phyloP scores from a whole-genome alignment of 129 eudicot genomes.

The Tanacetum coccineum region DNA sequence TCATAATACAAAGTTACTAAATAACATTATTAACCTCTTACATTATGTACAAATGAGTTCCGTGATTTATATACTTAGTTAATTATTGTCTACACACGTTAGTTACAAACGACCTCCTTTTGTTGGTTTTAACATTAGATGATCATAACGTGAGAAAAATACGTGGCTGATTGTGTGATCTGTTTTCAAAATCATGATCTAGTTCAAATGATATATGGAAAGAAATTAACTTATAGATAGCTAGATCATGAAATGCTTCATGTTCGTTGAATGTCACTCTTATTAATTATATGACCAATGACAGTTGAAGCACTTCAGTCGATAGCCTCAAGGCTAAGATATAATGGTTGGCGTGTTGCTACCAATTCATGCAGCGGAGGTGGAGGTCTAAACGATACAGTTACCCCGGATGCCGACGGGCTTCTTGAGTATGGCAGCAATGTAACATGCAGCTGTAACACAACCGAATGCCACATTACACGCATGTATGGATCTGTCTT shows the following conservation, averaged over 20 bases:
- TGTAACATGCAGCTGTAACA: conserved; percentile 63
- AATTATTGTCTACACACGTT: neutral
- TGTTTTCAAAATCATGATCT: no score
- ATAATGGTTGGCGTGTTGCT: conserved; percentile 46
- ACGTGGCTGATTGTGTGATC: no score
- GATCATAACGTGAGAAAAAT: no score
- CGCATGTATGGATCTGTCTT: conserved; percentile 46
- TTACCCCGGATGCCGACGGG: neutral
- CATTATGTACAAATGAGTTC: neutral
- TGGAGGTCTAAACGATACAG: conserved; percentile 34
- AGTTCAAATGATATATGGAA: no score
- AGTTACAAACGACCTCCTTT: no score
- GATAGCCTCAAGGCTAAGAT: conserved; percentile 51
- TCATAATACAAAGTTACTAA: neutral
- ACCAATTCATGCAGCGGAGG: conserved; percentile 49
- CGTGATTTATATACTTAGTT: neutral
- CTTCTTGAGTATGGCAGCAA: conserved; percentile 30
- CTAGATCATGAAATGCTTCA: no score
- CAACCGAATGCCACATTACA: conserved; percentile 71
- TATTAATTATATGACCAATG: conserved; percentile 7
- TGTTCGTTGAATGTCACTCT: neutral
- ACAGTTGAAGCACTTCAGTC: conserved; percentile 61
- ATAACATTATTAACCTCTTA: neutral
- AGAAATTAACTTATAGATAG: no score
- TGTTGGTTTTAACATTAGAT: no score